These are phyloP conservation scores for Tirmania nivea DNA, from an alignment of 495 filamentous ascomycete species.

Conservation along the genomic window DNA sequence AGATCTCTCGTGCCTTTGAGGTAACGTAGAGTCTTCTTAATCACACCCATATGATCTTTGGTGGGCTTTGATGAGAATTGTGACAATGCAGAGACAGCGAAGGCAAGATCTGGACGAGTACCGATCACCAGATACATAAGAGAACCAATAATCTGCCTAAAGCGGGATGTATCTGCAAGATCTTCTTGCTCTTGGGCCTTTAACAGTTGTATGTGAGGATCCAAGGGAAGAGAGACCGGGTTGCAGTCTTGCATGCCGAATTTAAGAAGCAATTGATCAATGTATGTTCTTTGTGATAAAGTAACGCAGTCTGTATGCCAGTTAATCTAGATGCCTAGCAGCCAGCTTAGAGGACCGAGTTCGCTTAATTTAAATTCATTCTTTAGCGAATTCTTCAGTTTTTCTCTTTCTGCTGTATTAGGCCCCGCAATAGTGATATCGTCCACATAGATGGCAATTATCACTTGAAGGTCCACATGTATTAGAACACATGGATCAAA, in stretches of 20 bases:
- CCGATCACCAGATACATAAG: constrained; percentile 4
- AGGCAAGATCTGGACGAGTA: constrained; percentile 9
- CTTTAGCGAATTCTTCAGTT: background rate
- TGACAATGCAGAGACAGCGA: constrained; percentile 1
- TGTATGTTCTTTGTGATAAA: background rate
- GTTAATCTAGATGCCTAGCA: background rate
- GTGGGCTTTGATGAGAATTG: constrained; percentile 1
- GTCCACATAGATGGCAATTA: constrained; percentile 1
- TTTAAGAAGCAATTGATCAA: background rate
- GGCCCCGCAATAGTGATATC: background rate
- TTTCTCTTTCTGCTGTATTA: background rate
- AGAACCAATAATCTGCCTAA: constrained; percentile 4
- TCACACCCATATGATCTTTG: background rate
- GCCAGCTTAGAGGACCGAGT: background rate
- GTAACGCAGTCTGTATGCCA: background rate
- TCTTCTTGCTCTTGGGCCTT: background rate
- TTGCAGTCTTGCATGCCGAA: background rate
- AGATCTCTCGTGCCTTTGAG: background rate
- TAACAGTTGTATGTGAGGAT: background rate
- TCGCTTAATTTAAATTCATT: background rate
- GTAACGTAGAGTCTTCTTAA: constrained; percentile 3
- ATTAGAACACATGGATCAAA: constrained; percentile 4
- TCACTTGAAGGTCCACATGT: background rate
- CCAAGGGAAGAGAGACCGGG: background rate
- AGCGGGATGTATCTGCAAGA: background rate